Evolutionary conservation across 306 rosid species (phyloP).

Genomic region (Vicia villosa): DNA sequence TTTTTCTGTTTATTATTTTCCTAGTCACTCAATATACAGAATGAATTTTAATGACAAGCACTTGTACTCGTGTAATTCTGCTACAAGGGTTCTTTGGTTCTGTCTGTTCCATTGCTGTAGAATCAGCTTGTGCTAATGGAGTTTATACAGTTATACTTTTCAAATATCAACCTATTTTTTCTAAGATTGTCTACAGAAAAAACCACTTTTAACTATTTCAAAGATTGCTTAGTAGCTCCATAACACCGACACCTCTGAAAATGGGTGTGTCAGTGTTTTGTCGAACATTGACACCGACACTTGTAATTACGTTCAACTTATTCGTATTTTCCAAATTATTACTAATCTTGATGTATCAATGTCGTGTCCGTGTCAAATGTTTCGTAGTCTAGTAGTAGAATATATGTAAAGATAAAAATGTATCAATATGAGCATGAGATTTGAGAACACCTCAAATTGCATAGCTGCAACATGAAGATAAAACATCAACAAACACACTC

Average conservation of each 20-base stretch:
- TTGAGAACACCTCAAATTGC: slow-evolving; percentile 38
- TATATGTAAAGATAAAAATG: neutral
- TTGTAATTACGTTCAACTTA: too few relatives aligned
- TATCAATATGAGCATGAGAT: slow-evolving; percentile 22
- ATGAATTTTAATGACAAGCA: slow-evolving; percentile 21
- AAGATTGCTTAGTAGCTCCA: neutral
- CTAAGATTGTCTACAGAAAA: neutral
- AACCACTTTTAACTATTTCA: slow-evolving; percentile 14
- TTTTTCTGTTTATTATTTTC: slow-evolving; percentile 25
- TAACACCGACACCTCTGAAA: too few relatives aligned
- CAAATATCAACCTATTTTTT: neutral
- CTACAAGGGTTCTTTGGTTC: slow-evolving; percentile 22
- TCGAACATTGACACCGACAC: too few relatives aligned
- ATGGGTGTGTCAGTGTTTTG: too few relatives aligned
- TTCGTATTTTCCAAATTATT: too few relatives aligned
- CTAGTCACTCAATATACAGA: slow-evolving; percentile 14
- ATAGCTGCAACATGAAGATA: slow-evolving; percentile 32
- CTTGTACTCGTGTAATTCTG: slow-evolving; percentile 1
- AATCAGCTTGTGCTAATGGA: neutral
- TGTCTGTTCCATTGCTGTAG: neutral
- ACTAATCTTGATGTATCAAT: too few relatives aligned
- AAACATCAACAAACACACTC: slow-evolving; percentile 34
- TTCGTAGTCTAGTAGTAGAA: too few relatives aligned
- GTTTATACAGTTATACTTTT: slow-evolving; percentile 15
- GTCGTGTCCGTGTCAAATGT: too few relatives aligned